Base-by-base conservation (phyloP, 1,284 basidiomycete species). In the Boletus putidus region DNA sequence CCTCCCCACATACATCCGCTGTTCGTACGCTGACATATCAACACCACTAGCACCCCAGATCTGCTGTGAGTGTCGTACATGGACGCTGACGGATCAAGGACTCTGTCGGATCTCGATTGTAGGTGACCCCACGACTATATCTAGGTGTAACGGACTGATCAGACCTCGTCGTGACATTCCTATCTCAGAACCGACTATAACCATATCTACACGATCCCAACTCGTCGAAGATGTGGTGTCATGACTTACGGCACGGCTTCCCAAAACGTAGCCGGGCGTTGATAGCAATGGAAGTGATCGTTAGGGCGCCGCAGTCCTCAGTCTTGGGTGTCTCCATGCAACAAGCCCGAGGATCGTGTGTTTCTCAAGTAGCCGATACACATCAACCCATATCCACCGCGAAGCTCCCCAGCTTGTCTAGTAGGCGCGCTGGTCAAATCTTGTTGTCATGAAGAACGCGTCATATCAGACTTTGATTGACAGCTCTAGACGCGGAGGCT, bases 251-350 rank as follows among this genome's bases (percentile, higher is more conserved):
- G 29, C 37, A 62, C 12, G n/a, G 20, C 48, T 46, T 33, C 36
- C 29, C 27, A 8, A 49, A 42, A 49, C 36, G 21, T 42, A 43
- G 21, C 27, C 16, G 37, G 50, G 47, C 53, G 9, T 39, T 65
- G 64, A 61, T 61, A 43, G 14, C 45, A 52, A 64, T 50, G 66
- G 62, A 65, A 48, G 37, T 9, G 39, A 15, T 53, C 14, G 27
- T 58, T 20, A 37, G 15, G 48, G 46, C 52, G 50, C 47, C 42
- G 50, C 21, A 53, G 27, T 55, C 48, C 52, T 49, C 44, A 9
- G 44, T 52, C 10, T 12, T 33, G 36, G 15, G 15, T 9, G 43
- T 16, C 9, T 20, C 54, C n/a, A 7, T 33, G 47, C 31, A 57
- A 12, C 18, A 49, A 40, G 18, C 31, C 27, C 21, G 39, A 51